Evolutionary conservation across 2,329 filamentous ascomycete genomes (phyloP), one percentile per base, ranked within the genome.

Genomic region (Alternaria sp.): DNA sequence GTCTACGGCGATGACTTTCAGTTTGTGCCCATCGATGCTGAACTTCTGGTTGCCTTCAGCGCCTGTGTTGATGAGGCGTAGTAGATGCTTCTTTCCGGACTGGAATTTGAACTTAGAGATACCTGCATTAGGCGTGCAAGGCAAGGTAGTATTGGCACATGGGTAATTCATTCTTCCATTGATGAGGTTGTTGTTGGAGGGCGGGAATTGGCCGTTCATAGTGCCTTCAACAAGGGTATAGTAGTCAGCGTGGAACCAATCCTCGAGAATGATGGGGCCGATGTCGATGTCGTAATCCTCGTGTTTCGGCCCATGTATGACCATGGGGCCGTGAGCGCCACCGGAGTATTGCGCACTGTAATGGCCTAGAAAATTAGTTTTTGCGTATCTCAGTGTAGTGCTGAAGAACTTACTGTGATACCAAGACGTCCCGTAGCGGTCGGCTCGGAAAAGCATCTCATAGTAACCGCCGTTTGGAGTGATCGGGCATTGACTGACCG

Each of bases 1-100:
- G 63, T 84, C 82, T 33, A 78, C 72, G 21, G 79, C 77, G 58
- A 83, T 78, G 56, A 84, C 76, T 6, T 74, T 80, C 63, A 84
- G 59, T n/a, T 69, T 74, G 64, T 83, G 80, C 8, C 74, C 74
- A 55, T 83, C 82, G 23, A 83, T 81, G 60, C 71, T 75, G 68
- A 83, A 82, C 58, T 81, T 79, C 67, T 78, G 73, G 10, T 75
- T 72, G 1, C 71, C 78, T 58, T 78, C 79, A 44, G 78, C 77
- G 20, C 78, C 79, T 30, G 75, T 71, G 60, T 83, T 83, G 63
- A 82, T 78, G 25, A 83, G 60, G 18, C 82, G 79, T 5, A 83
- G 69, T 3, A 79, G 76, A 63, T 83, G 78, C 45, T 73, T 79
- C 70, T 82, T 82, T 44, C 81, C 80, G 21, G 75, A 72, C 37